A percentile compares a stretch with the other conserved stretches of the same genome.
Conservation (phyloP, 345 rosid species). For the Stellera chamaejasme region DNA sequence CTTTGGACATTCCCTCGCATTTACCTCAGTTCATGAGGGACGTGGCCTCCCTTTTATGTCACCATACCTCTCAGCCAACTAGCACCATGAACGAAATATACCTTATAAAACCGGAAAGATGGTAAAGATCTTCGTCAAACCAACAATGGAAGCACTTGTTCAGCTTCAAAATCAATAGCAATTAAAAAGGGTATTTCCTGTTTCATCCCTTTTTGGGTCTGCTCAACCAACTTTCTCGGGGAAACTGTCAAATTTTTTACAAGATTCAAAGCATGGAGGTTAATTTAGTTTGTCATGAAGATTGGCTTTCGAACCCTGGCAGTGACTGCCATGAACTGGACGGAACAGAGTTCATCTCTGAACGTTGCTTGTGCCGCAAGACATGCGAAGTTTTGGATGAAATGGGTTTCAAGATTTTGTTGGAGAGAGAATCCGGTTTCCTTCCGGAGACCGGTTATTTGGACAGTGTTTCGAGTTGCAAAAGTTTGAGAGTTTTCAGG, state of each 20-base stretch:
- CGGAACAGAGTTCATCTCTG: constrained; percentile 1
- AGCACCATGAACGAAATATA: constrained; percentile 7
- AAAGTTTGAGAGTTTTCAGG: constrained; percentile 19
- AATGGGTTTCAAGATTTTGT: constrained; percentile 11
- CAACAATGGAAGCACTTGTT: background rate
- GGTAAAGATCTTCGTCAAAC: background rate
- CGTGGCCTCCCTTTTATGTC: constrained; percentile 34
- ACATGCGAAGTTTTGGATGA: constrained; percentile 26
- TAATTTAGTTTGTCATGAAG: constrained; percentile 42
- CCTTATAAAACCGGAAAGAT: constrained; percentile 4
- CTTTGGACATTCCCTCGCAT: constrained; percentile 67
- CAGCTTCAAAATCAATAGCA: background rate
- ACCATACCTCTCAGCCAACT: background rate
- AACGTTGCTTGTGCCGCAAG: background rate
- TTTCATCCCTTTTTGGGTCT: constrained; percentile 10
- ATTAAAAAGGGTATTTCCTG: constrained; percentile 10
- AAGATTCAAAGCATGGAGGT: constrained; percentile 19
- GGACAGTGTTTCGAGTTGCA: constrained; percentile 15
- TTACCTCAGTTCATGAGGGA: constrained; percentile 69
- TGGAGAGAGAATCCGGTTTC: constrained; percentile 28
- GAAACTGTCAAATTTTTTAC: background rate
- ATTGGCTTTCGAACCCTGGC: constrained; percentile 29
- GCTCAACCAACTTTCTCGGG: background rate
- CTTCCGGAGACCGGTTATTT: constrained; percentile 29
- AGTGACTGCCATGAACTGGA: constrained; percentile 9